These are phyloP conservation scores for Syncephalis plumigaleata DNA, from an alignment of 371 early-diverging fungal genomes.

Conservation along the genomic window DNA sequence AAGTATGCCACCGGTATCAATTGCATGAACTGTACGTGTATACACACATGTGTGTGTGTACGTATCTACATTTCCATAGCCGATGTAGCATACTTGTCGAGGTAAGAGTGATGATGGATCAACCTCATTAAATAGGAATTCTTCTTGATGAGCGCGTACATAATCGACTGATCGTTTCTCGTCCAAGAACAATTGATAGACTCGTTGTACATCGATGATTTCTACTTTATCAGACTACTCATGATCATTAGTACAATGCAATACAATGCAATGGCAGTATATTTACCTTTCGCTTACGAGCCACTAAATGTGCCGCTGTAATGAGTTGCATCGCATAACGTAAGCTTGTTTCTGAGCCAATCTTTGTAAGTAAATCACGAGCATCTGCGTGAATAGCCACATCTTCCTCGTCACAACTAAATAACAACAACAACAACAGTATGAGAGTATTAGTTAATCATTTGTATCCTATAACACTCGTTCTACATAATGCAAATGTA, in stretches of 20 bases:
- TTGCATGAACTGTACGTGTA: too few species aligned
- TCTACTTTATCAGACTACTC: slow-evolving; percentile 61
- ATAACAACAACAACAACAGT: too few species aligned
- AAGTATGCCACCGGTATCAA: too few species aligned
- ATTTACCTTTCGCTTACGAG: slow-evolving; percentile 69
- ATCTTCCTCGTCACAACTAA: slow-evolving; percentile 85
- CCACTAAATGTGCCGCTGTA: slow-evolving; percentile 76
- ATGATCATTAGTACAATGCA: neutral
- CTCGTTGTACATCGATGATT: slow-evolving; percentile 79
- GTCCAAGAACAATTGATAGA: slow-evolving; percentile 87
- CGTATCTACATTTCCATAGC: too few species aligned
- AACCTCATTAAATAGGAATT: slow-evolving; percentile 66
- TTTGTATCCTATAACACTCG: neutral
- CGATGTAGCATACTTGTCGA: too few species aligned
- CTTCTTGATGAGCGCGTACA: slow-evolving; percentile 75
- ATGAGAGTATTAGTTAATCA: neutral
- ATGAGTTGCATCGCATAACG: slow-evolving; percentile 96
- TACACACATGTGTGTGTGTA: too few species aligned
- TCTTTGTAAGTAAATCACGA: slow-evolving; percentile 69
- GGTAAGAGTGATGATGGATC: too few species aligned
- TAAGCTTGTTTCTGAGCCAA: slow-evolving; percentile 84
- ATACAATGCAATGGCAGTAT: neutral
- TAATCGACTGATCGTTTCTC: slow-evolving; percentile 92
- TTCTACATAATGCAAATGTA: too few species aligned
- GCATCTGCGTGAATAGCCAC: slow-evolving; percentile 92